Evolutionary conservation across 176 grass and related monocot genomes (phyloP), one percentile per base, ranked within the genome.

Genomic region (Oryza brachyantha): DNA sequence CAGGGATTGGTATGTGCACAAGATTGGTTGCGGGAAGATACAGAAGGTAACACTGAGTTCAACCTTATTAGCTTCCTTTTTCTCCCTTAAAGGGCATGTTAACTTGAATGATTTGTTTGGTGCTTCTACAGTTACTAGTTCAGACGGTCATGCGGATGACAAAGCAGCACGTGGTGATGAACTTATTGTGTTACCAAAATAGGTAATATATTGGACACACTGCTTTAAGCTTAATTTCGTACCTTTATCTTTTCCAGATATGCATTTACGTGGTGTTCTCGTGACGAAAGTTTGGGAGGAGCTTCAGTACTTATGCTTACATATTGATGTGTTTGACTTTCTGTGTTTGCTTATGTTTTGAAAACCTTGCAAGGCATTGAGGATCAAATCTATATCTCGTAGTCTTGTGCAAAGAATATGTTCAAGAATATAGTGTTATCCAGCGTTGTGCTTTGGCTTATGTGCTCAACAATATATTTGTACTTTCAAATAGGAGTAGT

Each of bases 1-100:
- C 80, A 99, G 83, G 92, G 88, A 70, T 87, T 99, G 69, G 87
- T 95, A 40, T 99, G 96, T 63, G 86, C 96, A 28, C 92, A 99
- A 76, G 96, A 99, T 91, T 95, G 96, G 96, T 74, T 99, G 77
- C 83, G 55, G 32, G 88, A 89, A 74, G 92, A 93, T 79, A 73
- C 78, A 34, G 90, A 95, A 79, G 92, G 92, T 99, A 90, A 43
- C 55, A 38, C 22, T 81, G 27, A 50, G 57, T 40, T 57, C 27
- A 64, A 66, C 58, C 75, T 62, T 32, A 27, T 68, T 66, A 8
- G 66, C 27, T 61, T 76, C 29, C 29, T 70, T 19, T 39, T 16
- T 68, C 34, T 66, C 27, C 41, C 66, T 31, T 71, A 46, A 64
- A 76, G 29, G 59, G 59, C 37, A 28, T 75, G 21, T 55, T 66